A percentile compares a stretch with the other conserved stretches of the same genome.
These are phyloP conservation scores for Parachaetomium inaequale DNA, from an alignment of 495 filamentous ascomycete species.

Conservation along the genomic window DNA sequence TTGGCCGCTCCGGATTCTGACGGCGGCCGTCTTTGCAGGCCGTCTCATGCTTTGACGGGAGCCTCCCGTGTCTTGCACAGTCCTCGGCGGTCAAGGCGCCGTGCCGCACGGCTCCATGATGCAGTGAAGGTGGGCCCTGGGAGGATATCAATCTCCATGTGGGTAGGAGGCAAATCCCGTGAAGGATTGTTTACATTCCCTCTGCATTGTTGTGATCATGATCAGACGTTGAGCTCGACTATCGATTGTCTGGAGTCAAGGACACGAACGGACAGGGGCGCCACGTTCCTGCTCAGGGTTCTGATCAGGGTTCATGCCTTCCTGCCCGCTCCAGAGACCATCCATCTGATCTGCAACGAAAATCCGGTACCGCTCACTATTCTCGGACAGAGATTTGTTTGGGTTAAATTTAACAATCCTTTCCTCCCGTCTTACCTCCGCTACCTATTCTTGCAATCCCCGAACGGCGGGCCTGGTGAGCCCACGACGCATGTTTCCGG, in stretches of 20 bases:
- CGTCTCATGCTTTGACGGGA: neutral
- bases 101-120: conserved; percentile 16
- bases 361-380: neutral
- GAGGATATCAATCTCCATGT: neutral
- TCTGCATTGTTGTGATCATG: neutral
- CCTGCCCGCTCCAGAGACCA: too few relatives aligned
- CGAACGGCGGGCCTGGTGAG: too few relatives aligned
- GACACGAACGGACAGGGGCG: too few relatives aligned
- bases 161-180: neutral
- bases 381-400: conserved; percentile 5
- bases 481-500: neutral
- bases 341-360: too few relatives aligned
- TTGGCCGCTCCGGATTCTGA: neutral
- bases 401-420: neutral
- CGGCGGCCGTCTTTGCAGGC: neutral
- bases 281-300: too few relatives aligned
- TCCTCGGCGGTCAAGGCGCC: neutral
- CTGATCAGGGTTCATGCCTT: too few relatives aligned
- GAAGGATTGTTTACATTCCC: conserved; percentile 1
- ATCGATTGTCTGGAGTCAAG: too few relatives aligned
- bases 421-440: conserved; percentile 10
- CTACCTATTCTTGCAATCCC: neutral
- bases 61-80: conserved; percentile 1
- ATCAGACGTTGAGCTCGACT: neutral
- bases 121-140: too few relatives aligned